phyloP scores from a whole-genome alignment of 2,329 filamentous ascomycete species.

The Lomentospora prolificans region DNA sequence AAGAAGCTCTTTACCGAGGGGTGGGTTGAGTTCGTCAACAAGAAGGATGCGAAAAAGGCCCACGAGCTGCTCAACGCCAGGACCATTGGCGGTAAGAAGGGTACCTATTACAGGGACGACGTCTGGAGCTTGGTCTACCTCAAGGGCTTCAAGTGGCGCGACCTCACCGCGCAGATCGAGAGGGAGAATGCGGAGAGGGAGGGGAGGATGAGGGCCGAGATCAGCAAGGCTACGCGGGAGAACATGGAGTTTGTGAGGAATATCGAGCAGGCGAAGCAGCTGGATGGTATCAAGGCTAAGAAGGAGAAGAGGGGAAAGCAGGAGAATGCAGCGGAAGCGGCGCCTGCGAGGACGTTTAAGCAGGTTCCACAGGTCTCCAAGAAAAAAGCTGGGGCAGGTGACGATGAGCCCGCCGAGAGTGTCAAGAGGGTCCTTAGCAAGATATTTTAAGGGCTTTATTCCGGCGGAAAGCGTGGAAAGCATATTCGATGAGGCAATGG shows the following conservation, averaged over 20 bases:
- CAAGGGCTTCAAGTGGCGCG: constrained; percentile 74
- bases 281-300: constrained; percentile 60
- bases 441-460: constrained; percentile 42
- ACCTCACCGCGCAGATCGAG: constrained; percentile 67
- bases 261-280: constrained; percentile 69
- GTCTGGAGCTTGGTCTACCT: constrained; percentile 79
- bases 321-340: constrained; percentile 15
- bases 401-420: constrained; percentile 39
- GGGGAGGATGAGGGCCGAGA: constrained; percentile 67
- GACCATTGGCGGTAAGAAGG: constrained; percentile 75
- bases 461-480: not conserved
- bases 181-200: constrained; percentile 72
- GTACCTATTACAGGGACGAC: constrained; percentile 74
- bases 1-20: constrained; percentile 74
- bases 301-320: constrained; percentile 31
- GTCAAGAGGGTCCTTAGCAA: constrained; percentile 53
- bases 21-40: constrained; percentile 74
- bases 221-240: constrained; percentile 64
- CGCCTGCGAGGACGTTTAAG: constrained; percentile 38
- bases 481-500: not conserved
- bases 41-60: constrained; percentile 66
- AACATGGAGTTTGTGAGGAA: constrained; percentile 75
- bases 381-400: constrained; percentile 23
- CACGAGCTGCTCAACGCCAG: constrained; percentile 68
- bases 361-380: constrained; percentile 53